Evolutionary conservation across 2,329 filamentous ascomycete species (phyloP).

Genomic region (Ophiostoma angusticollis): DNA sequence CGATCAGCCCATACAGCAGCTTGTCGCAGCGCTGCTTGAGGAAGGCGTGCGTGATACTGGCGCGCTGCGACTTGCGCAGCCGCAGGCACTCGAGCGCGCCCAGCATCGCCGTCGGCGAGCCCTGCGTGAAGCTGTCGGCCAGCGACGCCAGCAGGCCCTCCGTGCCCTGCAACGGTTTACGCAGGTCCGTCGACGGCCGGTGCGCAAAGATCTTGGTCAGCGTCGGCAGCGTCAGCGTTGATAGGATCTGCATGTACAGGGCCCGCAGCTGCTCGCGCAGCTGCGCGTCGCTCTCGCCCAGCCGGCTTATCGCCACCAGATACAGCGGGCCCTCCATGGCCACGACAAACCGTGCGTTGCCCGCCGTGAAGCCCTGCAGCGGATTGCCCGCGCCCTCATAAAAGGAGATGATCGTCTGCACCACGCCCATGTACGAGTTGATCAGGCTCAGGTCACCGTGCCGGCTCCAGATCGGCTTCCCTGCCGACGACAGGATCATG

Average conservation of each 20-base stretch:
- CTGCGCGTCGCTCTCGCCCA: slow-evolving; percentile 86
- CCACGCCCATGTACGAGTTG: slow-evolving; percentile 85
- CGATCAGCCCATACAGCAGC: slow-evolving; percentile 83
- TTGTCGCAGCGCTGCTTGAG: slow-evolving; percentile 65
- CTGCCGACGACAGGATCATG: slow-evolving; percentile 87
- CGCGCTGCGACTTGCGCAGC: slow-evolving; percentile 75
- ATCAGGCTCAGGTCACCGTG: slow-evolving; percentile 85
- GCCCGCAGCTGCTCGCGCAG: slow-evolving; percentile 80
- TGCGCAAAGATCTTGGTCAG: slow-evolving; percentile 79
- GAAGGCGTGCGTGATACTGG: slow-evolving; percentile 75
- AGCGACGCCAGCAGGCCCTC: slow-evolving; percentile 83
- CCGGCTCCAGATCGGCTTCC: slow-evolving; percentile 93
- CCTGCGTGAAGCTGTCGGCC: slow-evolving; percentile 86
- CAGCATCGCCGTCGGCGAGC: slow-evolving; percentile 77
- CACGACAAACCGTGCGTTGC: slow-evolving; percentile 73
- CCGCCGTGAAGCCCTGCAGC: slow-evolving; percentile 76
- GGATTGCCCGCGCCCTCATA: slow-evolving; percentile 71
- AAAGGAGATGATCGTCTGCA: slow-evolving; percentile 96
- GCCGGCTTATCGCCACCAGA: slow-evolving; percentile 80
- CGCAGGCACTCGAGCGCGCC: slow-evolving; percentile 90
- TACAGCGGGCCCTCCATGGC: slow-evolving; percentile 77
- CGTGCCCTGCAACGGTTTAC: slow-evolving; percentile 80
- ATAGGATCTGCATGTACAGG: slow-evolving; percentile 95
- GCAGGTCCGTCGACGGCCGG: slow-evolving; percentile 84
- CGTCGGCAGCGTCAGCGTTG: slow-evolving; percentile 79